Conservation (phyloP, 2,329 filamentous ascomycete species). For the Fusarium zealandicum region DNA sequence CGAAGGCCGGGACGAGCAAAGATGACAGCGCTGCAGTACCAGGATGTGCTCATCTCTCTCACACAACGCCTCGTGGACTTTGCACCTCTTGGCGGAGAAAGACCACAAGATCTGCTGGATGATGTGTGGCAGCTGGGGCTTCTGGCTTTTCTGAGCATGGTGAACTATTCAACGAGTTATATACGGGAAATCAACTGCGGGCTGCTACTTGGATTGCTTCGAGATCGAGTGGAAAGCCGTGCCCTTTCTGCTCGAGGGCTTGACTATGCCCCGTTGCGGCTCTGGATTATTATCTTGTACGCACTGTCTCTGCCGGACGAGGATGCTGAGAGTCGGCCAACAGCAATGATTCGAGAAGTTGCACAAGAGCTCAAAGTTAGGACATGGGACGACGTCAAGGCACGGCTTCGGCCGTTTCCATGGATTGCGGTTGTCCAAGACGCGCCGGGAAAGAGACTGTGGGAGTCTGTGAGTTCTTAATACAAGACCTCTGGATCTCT, state of each 20-base stretch:
- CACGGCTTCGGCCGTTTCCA: slow-evolving; percentile 11
- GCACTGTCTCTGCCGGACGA: slow-evolving; percentile 10
- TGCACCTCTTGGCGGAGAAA: slow-evolving; percentile 7
- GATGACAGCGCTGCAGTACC: slow-evolving; percentile 18
- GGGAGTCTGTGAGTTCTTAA: slow-evolving; percentile 5
- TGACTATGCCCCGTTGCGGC: slow-evolving; percentile 14
- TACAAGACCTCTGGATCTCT: too few relatives aligned
- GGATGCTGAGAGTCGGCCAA: neutral
- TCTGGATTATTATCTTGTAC: slow-evolving; percentile 29
- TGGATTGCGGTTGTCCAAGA: slow-evolving; percentile 29
- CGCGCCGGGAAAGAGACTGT: slow-evolving; percentile 10
- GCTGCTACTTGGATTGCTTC: slow-evolving; percentile 12
- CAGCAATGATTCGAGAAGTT: neutral
- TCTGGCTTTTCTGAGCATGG: slow-evolving; percentile 18
- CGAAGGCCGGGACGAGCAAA: slow-evolving; percentile 8
- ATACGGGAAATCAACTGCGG: slow-evolving; percentile 7
- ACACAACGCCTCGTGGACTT: slow-evolving; percentile 24
- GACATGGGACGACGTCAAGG: slow-evolving; percentile 17
- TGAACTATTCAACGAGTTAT: slow-evolving; percentile 14
- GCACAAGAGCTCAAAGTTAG: neutral
- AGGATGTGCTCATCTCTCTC: slow-evolving; percentile 25
- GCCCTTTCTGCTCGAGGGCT: neutral
- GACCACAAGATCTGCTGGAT: slow-evolving; percentile 13
- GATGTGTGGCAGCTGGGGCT: slow-evolving; percentile 24
- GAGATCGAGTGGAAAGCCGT: neutral